Evolutionary conservation across 352 stramenopile genomes (phyloP).

Genomic region (Thalassiosira livingstoniorum): DNA sequence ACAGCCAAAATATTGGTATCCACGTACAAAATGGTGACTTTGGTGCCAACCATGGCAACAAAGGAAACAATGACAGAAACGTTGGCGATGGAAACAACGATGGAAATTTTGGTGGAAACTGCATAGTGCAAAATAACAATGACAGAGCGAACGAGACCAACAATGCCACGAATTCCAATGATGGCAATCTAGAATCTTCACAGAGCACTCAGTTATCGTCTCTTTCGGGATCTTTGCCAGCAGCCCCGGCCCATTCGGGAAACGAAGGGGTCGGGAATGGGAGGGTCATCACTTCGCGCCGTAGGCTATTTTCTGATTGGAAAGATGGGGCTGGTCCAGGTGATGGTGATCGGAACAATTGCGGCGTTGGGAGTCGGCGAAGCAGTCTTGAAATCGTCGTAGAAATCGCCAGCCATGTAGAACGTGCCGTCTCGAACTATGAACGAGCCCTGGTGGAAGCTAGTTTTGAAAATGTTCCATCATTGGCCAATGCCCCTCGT

Average conservation of each 20-base stretch:
- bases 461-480: conserved; percentile 9
- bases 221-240: conserved; percentile 43
- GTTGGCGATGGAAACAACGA: too few species aligned
- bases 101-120: too few species aligned
- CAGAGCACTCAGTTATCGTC: conserved; percentile 40
- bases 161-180: neutral
- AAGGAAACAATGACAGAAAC: too few species aligned
- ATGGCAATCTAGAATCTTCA: conserved; percentile 14
- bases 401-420: conserved; percentile 26
- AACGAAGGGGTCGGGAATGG: neutral
- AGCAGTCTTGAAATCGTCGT: neutral
- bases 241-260: neutral
- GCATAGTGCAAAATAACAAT: too few species aligned
- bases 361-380: neutral
- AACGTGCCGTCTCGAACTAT: conserved; percentile 34
- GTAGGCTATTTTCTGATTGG: too few species aligned
- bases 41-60: too few species aligned
- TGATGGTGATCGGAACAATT: neutral
- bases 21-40: too few species aligned
- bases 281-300: neutral
- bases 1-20: too few species aligned
- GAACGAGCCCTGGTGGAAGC: conserved; percentile 20
- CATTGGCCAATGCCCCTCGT: neutral
- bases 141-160: too few species aligned
- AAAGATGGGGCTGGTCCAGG: neutral